Evolutionary conservation across 2,329 filamentous ascomycete genomes (phyloP).

Genomic region (Talaromyces albobiverticillius): DNA sequence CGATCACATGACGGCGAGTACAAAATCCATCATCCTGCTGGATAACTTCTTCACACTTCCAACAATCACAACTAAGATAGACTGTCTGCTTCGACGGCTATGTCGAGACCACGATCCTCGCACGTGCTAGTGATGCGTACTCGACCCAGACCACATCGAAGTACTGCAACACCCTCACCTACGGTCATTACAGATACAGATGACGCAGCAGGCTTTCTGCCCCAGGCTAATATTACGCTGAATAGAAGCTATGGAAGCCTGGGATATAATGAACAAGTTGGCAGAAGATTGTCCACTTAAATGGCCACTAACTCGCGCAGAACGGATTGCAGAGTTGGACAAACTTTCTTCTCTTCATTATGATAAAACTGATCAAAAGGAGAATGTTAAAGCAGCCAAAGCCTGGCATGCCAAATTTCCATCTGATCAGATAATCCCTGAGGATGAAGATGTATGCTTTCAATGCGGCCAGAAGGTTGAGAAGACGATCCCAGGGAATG

Average conservation of each 20-base stretch:
- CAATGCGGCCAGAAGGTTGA: background rate
- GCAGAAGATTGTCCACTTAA: background rate
- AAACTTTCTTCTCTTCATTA: background rate
- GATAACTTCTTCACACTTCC: too few relatives aligned
- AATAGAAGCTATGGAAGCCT: background rate
- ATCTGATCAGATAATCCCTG: background rate
- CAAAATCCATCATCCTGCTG: too few relatives aligned
- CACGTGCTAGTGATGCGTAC: too few relatives aligned
- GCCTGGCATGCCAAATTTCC: background rate
- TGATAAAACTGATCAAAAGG: background rate
- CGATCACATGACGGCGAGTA: too few relatives aligned
- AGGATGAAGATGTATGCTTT: background rate
- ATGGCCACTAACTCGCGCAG: slow-evolving; percentile 1
- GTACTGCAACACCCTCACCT: too few relatives aligned
- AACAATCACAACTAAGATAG: too few relatives aligned
- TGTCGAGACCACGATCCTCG: too few relatives aligned
- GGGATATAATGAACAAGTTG: background rate
- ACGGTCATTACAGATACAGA: too few relatives aligned
- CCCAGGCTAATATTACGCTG: background rate
- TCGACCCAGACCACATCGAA: too few relatives aligned
- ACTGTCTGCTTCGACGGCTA: too few relatives aligned
- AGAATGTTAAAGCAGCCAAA: background rate
- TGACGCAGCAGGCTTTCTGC: background rate
- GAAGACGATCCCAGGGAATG: background rate
- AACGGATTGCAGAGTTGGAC: background rate